phyloP scores from a whole-genome alignment of 129 eudicot species.

The Saussurea involucrata region DNA sequence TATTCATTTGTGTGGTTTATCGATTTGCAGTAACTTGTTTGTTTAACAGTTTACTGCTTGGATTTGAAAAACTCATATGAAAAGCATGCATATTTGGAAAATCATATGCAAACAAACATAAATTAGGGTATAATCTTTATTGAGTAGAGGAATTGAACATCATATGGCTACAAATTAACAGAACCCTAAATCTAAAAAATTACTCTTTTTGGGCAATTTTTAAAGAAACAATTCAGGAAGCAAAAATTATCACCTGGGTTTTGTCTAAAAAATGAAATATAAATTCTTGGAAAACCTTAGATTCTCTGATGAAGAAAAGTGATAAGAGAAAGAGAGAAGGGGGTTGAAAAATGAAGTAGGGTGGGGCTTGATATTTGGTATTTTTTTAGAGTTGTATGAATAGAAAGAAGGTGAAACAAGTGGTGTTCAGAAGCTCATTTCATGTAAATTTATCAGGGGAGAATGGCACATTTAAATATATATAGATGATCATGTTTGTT shows the following conservation, averaged over 20 bases:
- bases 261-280: slow-evolving; percentile 12
- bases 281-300: slow-evolving; percentile 32
- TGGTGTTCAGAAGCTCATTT: not conserved
- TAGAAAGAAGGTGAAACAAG: not conserved
- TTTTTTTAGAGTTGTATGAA: not conserved
- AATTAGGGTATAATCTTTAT: not conserved
- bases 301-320: slow-evolving; percentile 24
- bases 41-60: no score
- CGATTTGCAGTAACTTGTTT: no score
- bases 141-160: not conserved
- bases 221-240: no score
- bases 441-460: not conserved
- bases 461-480: not conserved
- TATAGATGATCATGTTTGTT: no score
- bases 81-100: not conserved
- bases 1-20: no score
- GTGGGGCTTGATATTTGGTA: slow-evolving; percentile 27
- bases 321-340: slow-evolving; percentile 14
- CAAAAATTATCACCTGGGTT: slow-evolving; percentile 29
- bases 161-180: not conserved
- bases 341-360: slow-evolving; percentile 25
- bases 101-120: not conserved
- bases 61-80: not conserved
- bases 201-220: not conserved
- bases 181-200: slow-evolving; percentile 5